phyloP scores from a whole-genome alignment of 768 basidiomycete species.

The Pleurotus giganteus region DNA sequence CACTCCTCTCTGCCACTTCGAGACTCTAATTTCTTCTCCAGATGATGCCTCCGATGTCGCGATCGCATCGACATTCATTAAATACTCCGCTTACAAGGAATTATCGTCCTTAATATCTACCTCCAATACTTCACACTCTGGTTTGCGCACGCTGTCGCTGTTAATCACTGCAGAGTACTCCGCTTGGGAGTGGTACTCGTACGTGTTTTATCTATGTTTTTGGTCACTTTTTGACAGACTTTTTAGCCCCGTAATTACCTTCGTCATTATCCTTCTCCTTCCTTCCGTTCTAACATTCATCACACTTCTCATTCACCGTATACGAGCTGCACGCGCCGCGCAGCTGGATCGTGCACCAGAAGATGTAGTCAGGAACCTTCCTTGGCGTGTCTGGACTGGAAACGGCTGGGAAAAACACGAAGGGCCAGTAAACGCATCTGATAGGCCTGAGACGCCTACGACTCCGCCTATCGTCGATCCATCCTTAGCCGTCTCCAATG shows the following conservation, averaged over 20 bases:
- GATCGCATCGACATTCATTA: conserved; percentile 88
- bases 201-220: conserved; percentile 25
- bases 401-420: conserved; percentile 79
- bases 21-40: conserved; percentile 24
- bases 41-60: conserved; percentile 83
- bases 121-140: conserved; percentile 80
- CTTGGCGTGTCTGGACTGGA: conserved; percentile 83
- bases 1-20: conserved; percentile 4
- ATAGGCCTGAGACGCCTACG: conserved; percentile 25
- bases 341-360: conserved; percentile 83
- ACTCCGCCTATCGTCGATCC: conserved; percentile 24
- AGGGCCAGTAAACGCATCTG: conserved; percentile 29
- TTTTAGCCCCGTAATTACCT: conserved; percentile 77
- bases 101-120: conserved; percentile 66
- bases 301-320: conserved; percentile 85
- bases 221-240: conserved; percentile 13
- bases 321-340: conserved; percentile 80
- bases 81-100: conserved; percentile 72
- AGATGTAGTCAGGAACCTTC: conserved; percentile 71
- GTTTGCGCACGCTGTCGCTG: conserved; percentile 70
- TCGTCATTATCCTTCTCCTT: conserved; percentile 83
- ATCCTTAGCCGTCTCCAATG: conserved; percentile 22
- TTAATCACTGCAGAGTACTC: conserved; percentile 78
- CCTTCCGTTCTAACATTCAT: conserved; percentile 88
- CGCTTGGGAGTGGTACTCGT: conserved; percentile 94